phyloP scores from a whole-genome alignment of 106 monocot species.

The Xerophyta viscosa region DNA sequence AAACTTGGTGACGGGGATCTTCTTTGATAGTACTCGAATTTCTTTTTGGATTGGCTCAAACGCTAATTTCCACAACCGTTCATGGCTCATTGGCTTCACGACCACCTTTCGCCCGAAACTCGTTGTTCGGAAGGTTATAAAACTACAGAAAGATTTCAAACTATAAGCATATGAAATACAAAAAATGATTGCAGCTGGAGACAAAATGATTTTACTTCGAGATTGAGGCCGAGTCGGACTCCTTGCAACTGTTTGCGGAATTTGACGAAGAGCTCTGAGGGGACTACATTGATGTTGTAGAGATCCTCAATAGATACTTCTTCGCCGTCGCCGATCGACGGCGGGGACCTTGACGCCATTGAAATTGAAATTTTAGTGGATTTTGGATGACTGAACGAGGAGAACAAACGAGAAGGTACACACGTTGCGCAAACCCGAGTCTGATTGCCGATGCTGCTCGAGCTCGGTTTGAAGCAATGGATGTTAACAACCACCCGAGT shows the following conservation, averaged over 20 bases:
- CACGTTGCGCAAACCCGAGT: too few relatives aligned
- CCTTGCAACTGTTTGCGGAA: constrained; percentile 63
- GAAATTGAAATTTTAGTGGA: neutral
- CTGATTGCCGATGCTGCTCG: too few relatives aligned
- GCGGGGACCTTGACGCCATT: constrained; percentile 5
- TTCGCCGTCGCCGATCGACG: neutral
- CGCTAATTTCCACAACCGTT: constrained; percentile 80
- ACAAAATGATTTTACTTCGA: constrained; percentile 30
- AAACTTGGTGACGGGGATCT: constrained; percentile 76
- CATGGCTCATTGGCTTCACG: constrained; percentile 61
- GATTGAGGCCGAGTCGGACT: constrained; percentile 52
- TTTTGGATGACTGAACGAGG: too few relatives aligned
- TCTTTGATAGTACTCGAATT: constrained; percentile 73
- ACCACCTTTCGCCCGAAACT: constrained; percentile 76
- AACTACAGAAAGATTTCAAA: constrained; percentile 31
- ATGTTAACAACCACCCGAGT: too few relatives aligned
- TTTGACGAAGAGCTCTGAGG: constrained; percentile 70
- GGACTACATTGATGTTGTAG: constrained; percentile 58
- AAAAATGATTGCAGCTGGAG: neutral
- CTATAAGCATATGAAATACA: too few relatives aligned
- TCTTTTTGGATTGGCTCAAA: constrained; percentile 73
- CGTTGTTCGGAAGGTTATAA: constrained; percentile 69
- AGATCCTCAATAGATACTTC: constrained; percentile 43
- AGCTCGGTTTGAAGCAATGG: too few relatives aligned
- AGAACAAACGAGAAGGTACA: too few relatives aligned